Percentiles rank a stretch among this genome's conserved stretches.
These are phyloP conservation scores for Areca catechu DNA, from an alignment of 176 grass and related monocot species.

Conservation along the genomic window DNA sequence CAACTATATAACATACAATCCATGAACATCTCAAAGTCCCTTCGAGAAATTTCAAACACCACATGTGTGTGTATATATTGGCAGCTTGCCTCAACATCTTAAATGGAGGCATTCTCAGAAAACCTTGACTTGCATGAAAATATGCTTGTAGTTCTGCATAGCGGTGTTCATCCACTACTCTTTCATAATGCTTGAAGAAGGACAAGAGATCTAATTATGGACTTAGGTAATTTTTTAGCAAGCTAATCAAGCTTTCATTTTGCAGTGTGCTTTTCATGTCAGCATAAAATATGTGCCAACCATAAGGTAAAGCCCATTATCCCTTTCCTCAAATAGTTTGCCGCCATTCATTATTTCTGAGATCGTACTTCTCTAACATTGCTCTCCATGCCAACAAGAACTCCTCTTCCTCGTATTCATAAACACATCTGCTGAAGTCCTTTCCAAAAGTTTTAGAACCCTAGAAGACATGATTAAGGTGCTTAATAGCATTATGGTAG, in stretches of 20 bases:
- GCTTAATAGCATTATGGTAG: constrained; percentile 61
- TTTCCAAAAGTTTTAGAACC: constrained; percentile 80
- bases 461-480: constrained; percentile 83
- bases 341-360: constrained; percentile 64
- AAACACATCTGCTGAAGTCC: constrained; percentile 69
- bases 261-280: too few species aligned
- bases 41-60: constrained; percentile 70
- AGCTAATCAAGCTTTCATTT: constrained; percentile 33
- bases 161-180: constrained; percentile 58
- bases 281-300: too few species aligned
- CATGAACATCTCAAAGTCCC: constrained; percentile 93
- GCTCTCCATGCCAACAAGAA: constrained; percentile 62
- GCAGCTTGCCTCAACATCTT: constrained; percentile 80
- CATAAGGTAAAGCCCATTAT: too few species aligned
- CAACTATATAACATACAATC: constrained; percentile 82
- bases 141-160: constrained; percentile 90
- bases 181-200: constrained; percentile 80
- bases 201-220: constrained; percentile 58
- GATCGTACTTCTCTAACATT: constrained; percentile 77
- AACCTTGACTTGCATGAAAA: constrained; percentile 84
- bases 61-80: constrained; percentile 67
- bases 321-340: constrained; percentile 59
- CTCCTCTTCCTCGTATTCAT: constrained; percentile 70
- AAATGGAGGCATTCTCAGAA: constrained; percentile 74
- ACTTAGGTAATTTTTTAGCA: constrained; percentile 57